Conservation (phyloP, 495 filamentous ascomycete genomes). For the Aeminium ludgeri region DNA sequence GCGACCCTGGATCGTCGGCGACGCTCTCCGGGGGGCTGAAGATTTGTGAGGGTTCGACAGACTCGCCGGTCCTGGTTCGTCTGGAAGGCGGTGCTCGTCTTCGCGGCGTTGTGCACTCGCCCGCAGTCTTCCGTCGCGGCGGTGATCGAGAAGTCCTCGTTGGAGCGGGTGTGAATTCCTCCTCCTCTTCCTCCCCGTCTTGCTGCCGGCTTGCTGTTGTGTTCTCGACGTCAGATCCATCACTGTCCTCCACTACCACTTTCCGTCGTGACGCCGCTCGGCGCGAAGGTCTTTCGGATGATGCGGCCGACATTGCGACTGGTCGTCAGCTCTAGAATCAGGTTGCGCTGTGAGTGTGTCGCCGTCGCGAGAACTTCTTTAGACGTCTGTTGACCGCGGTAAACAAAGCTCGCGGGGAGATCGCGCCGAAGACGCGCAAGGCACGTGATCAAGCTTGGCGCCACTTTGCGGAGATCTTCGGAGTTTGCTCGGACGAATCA, state of each 20-base stretch:
- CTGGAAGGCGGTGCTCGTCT: slow-evolving; percentile 17
- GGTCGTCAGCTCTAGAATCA: too few species aligned
- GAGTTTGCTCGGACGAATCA: too few species aligned
- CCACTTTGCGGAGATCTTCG: too few species aligned
- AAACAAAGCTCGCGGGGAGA: too few species aligned
- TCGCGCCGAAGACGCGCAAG: too few species aligned
- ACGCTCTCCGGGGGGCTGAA: slow-evolving; percentile 41
- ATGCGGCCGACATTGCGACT: slow-evolving; percentile 37
- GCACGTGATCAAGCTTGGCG: too few species aligned
- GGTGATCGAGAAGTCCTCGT: slow-evolving; percentile 30
- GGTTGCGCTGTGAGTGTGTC: too few species aligned
- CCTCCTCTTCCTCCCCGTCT: slow-evolving; percentile 48
- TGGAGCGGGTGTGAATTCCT: slow-evolving; percentile 67
- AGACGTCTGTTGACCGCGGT: too few species aligned
- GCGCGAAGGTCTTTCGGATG: slow-evolving; percentile 58
- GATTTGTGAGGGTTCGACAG: slow-evolving; percentile 41
- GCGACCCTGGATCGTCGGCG: slow-evolving; percentile 40
- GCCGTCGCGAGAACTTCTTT: too few species aligned
- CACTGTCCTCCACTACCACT: slow-evolving; percentile 57
- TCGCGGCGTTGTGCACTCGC: slow-evolving; percentile 24
- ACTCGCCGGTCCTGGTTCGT: slow-evolving; percentile 27
- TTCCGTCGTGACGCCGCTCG: slow-evolving; percentile 53
- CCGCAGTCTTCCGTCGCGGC: slow-evolving; percentile 37
- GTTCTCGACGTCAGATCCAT: slow-evolving; percentile 28
- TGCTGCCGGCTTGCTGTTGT: slow-evolving; percentile 32